Base-by-base conservation (phyloP, 1,284 basidiomycete species). In the Athelia sp. region DNA sequence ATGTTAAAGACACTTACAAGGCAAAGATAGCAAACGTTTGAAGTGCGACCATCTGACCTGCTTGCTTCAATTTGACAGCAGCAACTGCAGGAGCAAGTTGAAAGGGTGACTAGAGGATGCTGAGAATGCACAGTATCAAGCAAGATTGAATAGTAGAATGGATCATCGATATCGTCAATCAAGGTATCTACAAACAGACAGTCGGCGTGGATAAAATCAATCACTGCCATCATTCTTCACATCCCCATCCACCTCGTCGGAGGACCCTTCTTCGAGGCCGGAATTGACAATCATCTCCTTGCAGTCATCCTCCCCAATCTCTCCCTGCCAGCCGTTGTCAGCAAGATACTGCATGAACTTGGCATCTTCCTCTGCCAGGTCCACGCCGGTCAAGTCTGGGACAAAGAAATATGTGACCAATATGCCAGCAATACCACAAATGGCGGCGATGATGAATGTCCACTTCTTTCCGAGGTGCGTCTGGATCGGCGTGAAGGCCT, bases 401-500 rank as follows among this genome's bases (percentile, higher is more conserved):
- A 87, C 75, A 60, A 82, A 87, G 62, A 85, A 80, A 56, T 79
- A 86, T 1, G 84, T 84, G 47, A 86, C 73, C 22, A 84, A 47
- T 47, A 87, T 76, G 22, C 84, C 84, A 17, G 68, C 67, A 43
- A 81, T 66, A 38, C 84, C 83, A 52, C 79, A 84, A 45, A 83
- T 79, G n/a, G 84, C 84, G 48, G 78, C 76, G 56, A 86, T 76
- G 59, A 87, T 87, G 57, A 86, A 86, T 2, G 82, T 85, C 81
- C 75, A 87, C 78, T 73, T 78, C 61, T 84, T 81, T 23, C 82
- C 83, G 14, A 84, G 73, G 57, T 83, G 71, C 49, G 69, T 72
- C 61, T 89, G 84, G 54, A 90, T 88, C 3, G 86, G 86, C 3
- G 81, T 86, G 64, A 90, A 90, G 1, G 75, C 84, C 61, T 91